A percentile compares a stretch with the other conserved stretches of the same genome.
Conservation (phyloP, 2,329 filamentous ascomycete species). For the Pyrenophora graminea region DNA sequence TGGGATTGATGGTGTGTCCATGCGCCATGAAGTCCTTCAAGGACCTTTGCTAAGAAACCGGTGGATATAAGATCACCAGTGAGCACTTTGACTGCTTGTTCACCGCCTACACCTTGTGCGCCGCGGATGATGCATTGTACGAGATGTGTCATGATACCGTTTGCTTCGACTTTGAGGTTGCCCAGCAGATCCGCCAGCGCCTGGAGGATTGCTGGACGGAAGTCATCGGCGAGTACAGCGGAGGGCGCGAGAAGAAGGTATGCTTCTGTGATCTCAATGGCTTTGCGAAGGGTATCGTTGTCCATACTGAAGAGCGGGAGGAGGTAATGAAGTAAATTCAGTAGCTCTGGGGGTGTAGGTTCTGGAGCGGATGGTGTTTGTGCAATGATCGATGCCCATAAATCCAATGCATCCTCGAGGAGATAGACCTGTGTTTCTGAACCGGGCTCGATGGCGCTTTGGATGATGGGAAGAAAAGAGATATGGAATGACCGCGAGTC, state of each 20-base stretch:
- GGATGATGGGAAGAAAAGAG: conserved; percentile 80
- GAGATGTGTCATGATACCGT: conserved; percentile 52
- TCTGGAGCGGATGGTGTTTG: conserved; percentile 55
- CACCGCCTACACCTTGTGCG: conserved; percentile 56
- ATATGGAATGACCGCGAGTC: conserved; percentile 78
- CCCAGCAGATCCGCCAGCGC: conserved; percentile 51
- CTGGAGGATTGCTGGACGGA: conserved; percentile 47
- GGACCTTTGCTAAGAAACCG: conserved; percentile 60
- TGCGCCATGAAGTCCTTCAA: conserved; percentile 49
- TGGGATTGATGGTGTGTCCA: conserved; percentile 72
- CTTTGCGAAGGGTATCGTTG: conserved; percentile 54
- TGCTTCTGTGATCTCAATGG: conserved; percentile 55
- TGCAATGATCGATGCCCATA: conserved; percentile 80
- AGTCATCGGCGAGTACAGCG: conserved; percentile 50
- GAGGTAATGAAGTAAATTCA: conserved; percentile 51
- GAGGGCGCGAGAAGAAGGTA: conserved; percentile 55
- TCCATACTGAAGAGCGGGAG: conserved; percentile 55
- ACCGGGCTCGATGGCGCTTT: conserved; percentile 74
- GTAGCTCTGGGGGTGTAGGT: conserved; percentile 48
- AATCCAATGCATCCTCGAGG: conserved; percentile 86
- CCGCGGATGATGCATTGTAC: conserved; percentile 56
- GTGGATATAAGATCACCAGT: conserved; percentile 62
- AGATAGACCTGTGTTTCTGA: conserved; percentile 71
- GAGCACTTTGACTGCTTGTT: conserved; percentile 55
- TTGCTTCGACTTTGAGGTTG: conserved; percentile 54